These are phyloP conservation scores for Penicillium longicatenatum DNA, from an alignment of 495 filamentous ascomycete genomes.

Conservation along the genomic window DNA sequence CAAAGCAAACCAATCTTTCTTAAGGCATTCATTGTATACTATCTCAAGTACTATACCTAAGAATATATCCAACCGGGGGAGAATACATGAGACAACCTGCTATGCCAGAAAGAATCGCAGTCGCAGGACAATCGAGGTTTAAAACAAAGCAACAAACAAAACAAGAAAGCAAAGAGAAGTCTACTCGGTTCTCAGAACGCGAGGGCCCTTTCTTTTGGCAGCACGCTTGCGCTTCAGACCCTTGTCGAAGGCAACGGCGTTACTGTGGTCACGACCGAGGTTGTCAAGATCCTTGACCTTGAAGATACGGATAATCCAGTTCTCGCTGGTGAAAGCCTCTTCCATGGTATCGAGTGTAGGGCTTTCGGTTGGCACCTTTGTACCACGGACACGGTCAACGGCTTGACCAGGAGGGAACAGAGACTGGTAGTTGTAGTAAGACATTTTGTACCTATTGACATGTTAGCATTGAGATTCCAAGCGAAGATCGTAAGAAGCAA, in stretches of 20 bases:
- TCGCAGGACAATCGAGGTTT: constrained; percentile 15
- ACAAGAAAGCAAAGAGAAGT: constrained; percentile 11
- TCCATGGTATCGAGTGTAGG: constrained; percentile 87
- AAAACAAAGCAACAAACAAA: constrained; percentile 7
- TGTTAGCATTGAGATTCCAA: constrained; percentile 22
- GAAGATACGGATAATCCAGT: constrained; percentile 99
- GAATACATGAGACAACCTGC: constrained; percentile 15
- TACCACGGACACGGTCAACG: constrained; percentile 83
- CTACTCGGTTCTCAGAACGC: constrained; percentile 83
- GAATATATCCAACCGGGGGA: constrained; percentile 12
- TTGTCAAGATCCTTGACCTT: constrained; percentile 99
- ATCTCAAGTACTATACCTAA: constrained; percentile 9
- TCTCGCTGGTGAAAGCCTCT: constrained; percentile 98
- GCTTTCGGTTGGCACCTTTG: constrained; percentile 78
- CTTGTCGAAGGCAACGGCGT: constrained; percentile 83
- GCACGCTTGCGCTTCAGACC: constrained; percentile 94
- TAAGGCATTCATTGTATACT: constrained; percentile 19
- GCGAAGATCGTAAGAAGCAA: not conserved
- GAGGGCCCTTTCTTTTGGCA: constrained; percentile 74
- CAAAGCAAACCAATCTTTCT: not conserved
- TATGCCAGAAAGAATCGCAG: constrained; percentile 13
- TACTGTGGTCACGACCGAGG: constrained; percentile 83
- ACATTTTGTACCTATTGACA: constrained; percentile 94
- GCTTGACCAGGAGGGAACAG: constrained; percentile 94
- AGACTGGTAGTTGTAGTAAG: constrained; percentile 94